Base-by-base conservation (phyloP, 2,329 filamentous ascomycete genomes). In the Cadophora malorum region DNA sequence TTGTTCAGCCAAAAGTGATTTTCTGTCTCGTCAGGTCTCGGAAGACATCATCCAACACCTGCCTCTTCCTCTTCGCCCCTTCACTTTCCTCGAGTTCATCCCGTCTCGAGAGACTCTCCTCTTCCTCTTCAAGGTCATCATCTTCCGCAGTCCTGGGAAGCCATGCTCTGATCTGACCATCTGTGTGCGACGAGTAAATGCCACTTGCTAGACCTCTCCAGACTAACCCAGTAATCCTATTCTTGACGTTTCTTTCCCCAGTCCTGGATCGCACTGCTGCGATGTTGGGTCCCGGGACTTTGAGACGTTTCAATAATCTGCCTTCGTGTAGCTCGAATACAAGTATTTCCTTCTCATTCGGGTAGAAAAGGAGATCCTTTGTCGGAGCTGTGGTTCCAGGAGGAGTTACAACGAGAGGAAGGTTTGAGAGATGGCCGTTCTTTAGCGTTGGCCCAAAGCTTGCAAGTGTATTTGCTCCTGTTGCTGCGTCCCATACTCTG, bases 161-260 rank as follows among this genome's bases (percentile, higher is more conserved):
- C 94, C 95, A 97, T 4, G 87, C 87, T 55, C 91, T 86, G 67
- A 98, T 95, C 63, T 90, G 90, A 0, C 95, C 95, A 76, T 97
- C 93, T 3, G 90, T 84, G 75, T 97, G 93, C 1, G 89, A 91
- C 64, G 93, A 96, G 79, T 93, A 96, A 67, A 97, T 84, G 25
- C 85, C 83, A 38, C 92, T 91, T 0, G 87, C 85, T 3, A 83
- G 80, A 1, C 86, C 84, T 64, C 86, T 81, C 93, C 94, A 97
- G 0, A 87, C 90, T 28, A 97, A 83, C 64, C 86, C 86, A 16
- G 92, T 94, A 58, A 96, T 90, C 35, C 91, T 84, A 68, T 88
- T 91, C 58, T 83, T 86, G 31, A 88, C 85, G 63, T 85, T 86
- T 25, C 90, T 82, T 59, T 90, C 83, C 64, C 82, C 78, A 53